These are phyloP conservation scores for Stylosanthes scabra DNA, from an alignment of 331 rosid genomes.

Conservation along the genomic window DNA sequence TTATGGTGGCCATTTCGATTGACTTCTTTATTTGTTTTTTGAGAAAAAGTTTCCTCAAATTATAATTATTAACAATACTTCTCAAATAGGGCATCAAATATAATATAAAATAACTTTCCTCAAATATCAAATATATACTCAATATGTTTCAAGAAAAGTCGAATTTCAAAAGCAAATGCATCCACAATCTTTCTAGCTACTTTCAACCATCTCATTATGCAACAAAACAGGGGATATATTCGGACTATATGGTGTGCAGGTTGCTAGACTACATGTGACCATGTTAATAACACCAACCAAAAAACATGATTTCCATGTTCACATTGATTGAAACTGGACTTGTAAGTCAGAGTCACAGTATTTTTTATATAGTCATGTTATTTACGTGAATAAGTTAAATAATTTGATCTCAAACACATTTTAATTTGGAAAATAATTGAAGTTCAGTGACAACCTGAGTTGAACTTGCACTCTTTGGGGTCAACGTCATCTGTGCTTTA, in stretches of 20 bases:
- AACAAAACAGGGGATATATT: background rate
- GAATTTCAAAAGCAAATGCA: too few species aligned
- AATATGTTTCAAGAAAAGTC: too few species aligned
- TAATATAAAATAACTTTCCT: too few species aligned
- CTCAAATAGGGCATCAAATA: too few species aligned
- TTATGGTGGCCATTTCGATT: background rate
- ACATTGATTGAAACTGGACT: constrained; percentile 12
- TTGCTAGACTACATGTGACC: background rate
- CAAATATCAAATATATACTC: too few species aligned
- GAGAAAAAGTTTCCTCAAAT: too few species aligned
- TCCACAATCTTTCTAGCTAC: background rate
- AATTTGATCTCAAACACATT: constrained; percentile 9
- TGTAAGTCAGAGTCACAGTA: background rate
- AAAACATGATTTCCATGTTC: background rate
- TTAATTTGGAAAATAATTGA: constrained; percentile 18
- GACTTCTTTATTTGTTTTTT: too few species aligned
- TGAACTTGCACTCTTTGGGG: constrained; percentile 55
- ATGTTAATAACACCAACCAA: background rate
- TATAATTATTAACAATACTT: too few species aligned
- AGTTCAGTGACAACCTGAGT: constrained; percentile 46
- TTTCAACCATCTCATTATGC: background rate
- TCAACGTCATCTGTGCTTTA: constrained; percentile 46
- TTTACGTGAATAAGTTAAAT: constrained; percentile 19
- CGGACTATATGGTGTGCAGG: constrained; percentile 1
- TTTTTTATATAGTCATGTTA: constrained; percentile 13